These are phyloP conservation scores for Pleurotus cornucopiae DNA, from an alignment of 768 basidiomycete genomes.

Conservation along the genomic window DNA sequence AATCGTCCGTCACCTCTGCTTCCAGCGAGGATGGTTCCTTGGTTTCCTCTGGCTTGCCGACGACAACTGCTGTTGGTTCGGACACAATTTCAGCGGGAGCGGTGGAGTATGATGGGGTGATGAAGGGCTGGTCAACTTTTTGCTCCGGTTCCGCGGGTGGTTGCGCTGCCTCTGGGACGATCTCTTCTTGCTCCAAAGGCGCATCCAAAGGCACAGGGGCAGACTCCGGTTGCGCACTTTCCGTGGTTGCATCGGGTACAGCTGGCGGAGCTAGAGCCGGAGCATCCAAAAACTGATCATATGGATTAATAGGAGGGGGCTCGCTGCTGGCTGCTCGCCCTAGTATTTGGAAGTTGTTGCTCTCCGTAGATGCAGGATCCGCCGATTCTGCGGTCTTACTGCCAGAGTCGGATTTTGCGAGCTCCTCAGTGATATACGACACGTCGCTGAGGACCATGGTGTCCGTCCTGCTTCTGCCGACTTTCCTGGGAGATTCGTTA, in stretches of 20 bases:
- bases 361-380: not conserved
- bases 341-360: not conserved
- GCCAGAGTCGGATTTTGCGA: conserved; percentile 15
- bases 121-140: not conserved
- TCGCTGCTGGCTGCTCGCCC: not conserved
- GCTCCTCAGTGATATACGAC: conserved; percentile 29
- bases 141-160: not conserved
- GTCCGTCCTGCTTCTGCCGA: conserved; percentile 60
- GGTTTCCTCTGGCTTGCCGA: not conserved
- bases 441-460: conserved; percentile 67
- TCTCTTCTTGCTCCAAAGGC: not conserved
- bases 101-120: not conserved
- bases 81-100: not conserved
- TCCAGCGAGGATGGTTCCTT: not conserved
- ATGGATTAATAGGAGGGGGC: not conserved
- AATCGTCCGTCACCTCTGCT: not conserved
- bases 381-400: conserved; percentile 11
- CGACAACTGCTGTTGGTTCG: not conserved
- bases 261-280: too few relatives aligned
- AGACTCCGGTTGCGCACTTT: not conserved
- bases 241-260: too few relatives aligned
- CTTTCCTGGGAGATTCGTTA: conserved; percentile 37
- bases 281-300: too few relatives aligned
- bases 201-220: not conserved
- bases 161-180: not conserved